phyloP scores from a whole-genome alignment of 2,329 filamentous ascomycete species.

The Fusarium sp. region DNA sequence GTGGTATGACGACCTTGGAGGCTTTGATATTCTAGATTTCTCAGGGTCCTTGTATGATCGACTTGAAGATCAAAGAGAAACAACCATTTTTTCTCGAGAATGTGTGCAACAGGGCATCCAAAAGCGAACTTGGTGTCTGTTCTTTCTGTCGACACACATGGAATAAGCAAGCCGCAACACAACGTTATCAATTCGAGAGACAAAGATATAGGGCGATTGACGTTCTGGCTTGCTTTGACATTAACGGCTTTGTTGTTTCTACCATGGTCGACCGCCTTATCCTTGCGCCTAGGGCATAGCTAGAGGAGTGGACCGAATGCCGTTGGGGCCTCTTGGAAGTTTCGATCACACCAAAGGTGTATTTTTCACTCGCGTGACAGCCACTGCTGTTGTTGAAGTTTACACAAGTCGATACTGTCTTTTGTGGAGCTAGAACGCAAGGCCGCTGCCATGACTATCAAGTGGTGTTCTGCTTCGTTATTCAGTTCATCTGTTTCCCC shows the following conservation, averaged over 20 bases:
- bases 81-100: no score
- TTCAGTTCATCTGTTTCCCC: not conserved
- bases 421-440: not conserved
- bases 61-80: not conserved
- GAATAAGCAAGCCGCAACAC: not conserved
- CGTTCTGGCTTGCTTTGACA: slow-evolving; percentile 13
- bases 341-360: slow-evolving; percentile 35
- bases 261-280: slow-evolving; percentile 4
- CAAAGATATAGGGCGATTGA: not conserved
- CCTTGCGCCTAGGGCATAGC: slow-evolving; percentile 8
- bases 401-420: slow-evolving; percentile 11
- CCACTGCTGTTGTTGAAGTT: slow-evolving; percentile 3
- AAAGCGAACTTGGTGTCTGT: no score
- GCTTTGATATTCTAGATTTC: slow-evolving; percentile 22
- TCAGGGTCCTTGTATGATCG: slow-evolving; percentile 21
- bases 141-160: not conserved
- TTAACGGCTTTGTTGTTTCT: slow-evolving; percentile 7
- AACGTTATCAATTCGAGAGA: slow-evolving; percentile 4
- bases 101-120: not conserved
- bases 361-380: slow-evolving; percentile 30
- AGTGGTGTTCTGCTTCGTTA: slow-evolving; percentile 1
- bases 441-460: not conserved
- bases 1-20: slow-evolving; percentile 20
- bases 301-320: slow-evolving; percentile 17
- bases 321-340: slow-evolving; percentile 17